Conservation (phyloP, 2,329 filamentous ascomycete species). For the Colletotrichum agaves region DNA sequence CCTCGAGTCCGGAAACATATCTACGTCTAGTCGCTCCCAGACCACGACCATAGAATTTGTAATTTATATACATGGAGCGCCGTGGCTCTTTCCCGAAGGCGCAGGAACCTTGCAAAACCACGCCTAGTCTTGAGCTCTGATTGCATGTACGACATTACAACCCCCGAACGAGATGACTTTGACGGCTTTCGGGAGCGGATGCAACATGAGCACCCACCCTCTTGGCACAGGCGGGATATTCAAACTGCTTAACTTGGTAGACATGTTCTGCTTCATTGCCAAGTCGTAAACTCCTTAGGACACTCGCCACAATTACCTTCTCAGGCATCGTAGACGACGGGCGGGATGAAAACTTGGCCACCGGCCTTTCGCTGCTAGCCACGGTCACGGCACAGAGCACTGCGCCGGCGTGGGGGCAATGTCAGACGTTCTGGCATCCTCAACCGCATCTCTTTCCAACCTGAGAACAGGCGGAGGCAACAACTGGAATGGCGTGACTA, state of each 20-base stretch:
- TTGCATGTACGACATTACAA: neutral
- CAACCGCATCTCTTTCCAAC: neutral
- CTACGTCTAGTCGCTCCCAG: neutral
- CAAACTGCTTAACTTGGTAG: conserved; percentile 28
- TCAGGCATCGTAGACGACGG: neutral
- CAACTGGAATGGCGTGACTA: conserved; percentile 27
- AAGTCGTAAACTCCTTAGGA: neutral
- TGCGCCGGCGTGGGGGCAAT: conserved; percentile 29
- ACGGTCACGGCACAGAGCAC: conserved; percentile 19
- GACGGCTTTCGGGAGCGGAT: neutral
- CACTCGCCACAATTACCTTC: neutral
- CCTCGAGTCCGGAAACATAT: neutral
- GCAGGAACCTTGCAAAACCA: neutral
- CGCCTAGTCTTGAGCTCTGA: neutral
- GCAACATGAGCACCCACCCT: neutral
- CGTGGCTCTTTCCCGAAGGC: neutral
- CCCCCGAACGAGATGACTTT: neutral
- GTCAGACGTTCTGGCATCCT: conserved; percentile 1
- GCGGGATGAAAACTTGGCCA: neutral
- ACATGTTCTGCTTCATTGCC: neutral
- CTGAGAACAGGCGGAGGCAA: conserved; percentile 24
- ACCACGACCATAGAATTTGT: neutral
- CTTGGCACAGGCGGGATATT: conserved; percentile 13
- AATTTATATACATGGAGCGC: conserved; percentile 15
- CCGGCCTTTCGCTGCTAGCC: neutral